Evolutionary conservation across 495 filamentous ascomycete species (phyloP), one percentile per base, ranked within the genome.

Genomic region (Chaetomium fimeti): DNA sequence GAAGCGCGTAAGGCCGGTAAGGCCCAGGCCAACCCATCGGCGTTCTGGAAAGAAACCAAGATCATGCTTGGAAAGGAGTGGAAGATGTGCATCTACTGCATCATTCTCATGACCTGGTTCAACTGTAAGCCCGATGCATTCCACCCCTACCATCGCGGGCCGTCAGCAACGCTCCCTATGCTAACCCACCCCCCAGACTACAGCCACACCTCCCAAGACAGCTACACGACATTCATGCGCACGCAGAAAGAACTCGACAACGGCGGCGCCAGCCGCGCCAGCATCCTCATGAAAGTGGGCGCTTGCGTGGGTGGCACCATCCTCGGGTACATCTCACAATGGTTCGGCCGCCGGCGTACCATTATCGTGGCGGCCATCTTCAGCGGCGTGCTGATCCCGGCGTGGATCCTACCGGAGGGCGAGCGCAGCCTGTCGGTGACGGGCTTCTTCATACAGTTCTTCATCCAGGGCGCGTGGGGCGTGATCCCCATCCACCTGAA

Each of bases 401-500:
- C 87, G 27, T 91, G 87, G 88, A 89, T 91, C 61, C 79, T 91
- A 8, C 88, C 88, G 4, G 71, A 76, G 0, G 75, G 71, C 42
- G 86, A 86, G 74, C 69, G 75, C 0, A 71, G 78, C 5, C 81
- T 92, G 20, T 88, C 86, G 1, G 88, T 79, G 5, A 80, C 83
- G 2, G 89, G 86, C 24, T 93, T 93, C 78, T 84, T 89, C 72
- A 83, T 91, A 63, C 89, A 93, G 69, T 91, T 91, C 74, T 91
- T 88, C 71, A 82, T 91, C 28, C 87, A 91, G 68, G 90, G 90
- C 9, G 87, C 88, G 0, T 93, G 86, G 87, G 88, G 90, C 45
- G 85, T 91, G 7, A 85, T 91, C 32, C 90, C 90, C 11, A 88
- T 92, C 67, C 89, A 91, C 68, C 80, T 93, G 55, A 90, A 90